phyloP scores from a whole-genome alignment of 257 asterid species.

The Solanum infundibuliforme region DNA sequence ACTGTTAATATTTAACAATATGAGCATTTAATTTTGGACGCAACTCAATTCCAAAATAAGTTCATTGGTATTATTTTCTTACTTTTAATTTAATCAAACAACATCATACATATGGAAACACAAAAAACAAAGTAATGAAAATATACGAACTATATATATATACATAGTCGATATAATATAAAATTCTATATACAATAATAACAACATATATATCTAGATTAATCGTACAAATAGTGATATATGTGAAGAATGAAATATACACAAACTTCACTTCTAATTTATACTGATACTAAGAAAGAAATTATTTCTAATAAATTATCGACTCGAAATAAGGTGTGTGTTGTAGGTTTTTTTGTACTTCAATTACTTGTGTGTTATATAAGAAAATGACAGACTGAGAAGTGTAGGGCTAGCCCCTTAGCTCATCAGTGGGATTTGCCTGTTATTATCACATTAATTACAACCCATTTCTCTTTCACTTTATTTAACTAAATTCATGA shows the following conservation, averaged over 20 bases:
- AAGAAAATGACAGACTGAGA: background rate
- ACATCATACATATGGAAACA: background rate
- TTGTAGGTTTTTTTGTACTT: no score
- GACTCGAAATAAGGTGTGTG: background rate
- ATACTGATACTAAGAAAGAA: no score
- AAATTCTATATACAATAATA: no score
- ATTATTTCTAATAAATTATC: no score
- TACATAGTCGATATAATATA: no score
- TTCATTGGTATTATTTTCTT: background rate
- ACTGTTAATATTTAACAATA: background rate
- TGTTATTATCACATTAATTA: slow-evolving; percentile 10
- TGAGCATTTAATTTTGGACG: background rate
- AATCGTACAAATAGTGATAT: no score
- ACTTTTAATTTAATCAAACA: background rate
- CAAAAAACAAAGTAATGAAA: no score
- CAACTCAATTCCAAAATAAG: background rate
- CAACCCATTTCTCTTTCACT: background rate
- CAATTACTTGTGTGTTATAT: background rate
- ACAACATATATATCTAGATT: no score
- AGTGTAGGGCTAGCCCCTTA: background rate
- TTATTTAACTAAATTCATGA: slow-evolving; percentile 5
- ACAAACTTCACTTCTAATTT: no score
- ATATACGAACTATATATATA: no score
- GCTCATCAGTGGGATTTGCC: slow-evolving; percentile 16
- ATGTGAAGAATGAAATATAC: no score